These are phyloP conservation scores for Cadophora sp. DNA, from an alignment of 2,329 filamentous ascomycete genomes.

Conservation along the genomic window DNA sequence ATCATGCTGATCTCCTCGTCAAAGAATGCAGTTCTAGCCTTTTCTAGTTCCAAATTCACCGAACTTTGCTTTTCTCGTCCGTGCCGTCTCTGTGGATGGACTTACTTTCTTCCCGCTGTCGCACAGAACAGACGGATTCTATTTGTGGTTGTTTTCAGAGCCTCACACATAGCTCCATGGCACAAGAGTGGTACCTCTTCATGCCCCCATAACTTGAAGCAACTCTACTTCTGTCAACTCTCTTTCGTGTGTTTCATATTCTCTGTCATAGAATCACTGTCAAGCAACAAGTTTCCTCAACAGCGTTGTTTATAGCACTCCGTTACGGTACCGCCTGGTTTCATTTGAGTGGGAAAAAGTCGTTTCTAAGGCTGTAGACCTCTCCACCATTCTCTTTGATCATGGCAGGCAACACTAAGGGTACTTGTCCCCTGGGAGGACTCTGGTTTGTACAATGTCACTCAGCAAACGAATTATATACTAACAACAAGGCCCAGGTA, in stretches of 20 bases:
- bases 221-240: background rate
- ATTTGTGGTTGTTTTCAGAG: slow-evolving; percentile 1
- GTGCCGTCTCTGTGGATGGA: background rate
- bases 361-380: background rate
- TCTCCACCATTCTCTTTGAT: background rate
- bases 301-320: background rate
- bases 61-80: background rate
- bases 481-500: slow-evolving; percentile 17
- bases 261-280: background rate
- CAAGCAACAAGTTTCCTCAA: background rate
- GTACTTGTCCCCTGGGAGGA: slow-evolving; percentile 16
- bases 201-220: background rate
- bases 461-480: background rate
- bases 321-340: background rate
- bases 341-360: background rate
- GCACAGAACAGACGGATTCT: background rate
- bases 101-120: background rate
- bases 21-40: background rate
- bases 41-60: background rate
- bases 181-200: background rate
- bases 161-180: background rate
- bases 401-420: slow-evolving; percentile 2
- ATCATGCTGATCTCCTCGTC: background rate
- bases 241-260: background rate
- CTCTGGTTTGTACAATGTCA: background rate